A percentile compares a stretch with the other conserved stretches of the same genome.
These are phyloP conservation scores for Paramecium primaurelia DNA, from an alignment of 73 alveolate genomes.

Conservation along the genomic window DNA sequence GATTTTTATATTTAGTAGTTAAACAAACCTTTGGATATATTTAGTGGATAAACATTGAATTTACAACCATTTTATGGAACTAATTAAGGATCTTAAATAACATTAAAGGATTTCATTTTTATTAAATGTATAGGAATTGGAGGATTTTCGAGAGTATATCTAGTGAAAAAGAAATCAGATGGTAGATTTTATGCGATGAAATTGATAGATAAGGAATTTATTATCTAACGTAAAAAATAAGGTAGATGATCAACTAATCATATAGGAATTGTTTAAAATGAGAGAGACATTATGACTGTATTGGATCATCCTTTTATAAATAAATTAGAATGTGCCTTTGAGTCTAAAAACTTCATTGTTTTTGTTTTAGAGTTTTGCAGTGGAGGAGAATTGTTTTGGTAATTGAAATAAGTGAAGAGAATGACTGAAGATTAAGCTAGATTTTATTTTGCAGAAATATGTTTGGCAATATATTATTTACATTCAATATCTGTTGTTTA, in stretches of 20 bases:
- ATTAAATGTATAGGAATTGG: constrained; percentile 86
- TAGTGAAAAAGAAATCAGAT: constrained; percentile 77
- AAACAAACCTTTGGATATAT: not conserved
- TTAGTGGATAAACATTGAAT: not conserved
- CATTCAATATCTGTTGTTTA: constrained; percentile 57
- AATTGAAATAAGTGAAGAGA: constrained; percentile 72
- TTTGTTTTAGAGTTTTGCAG: constrained; percentile 81
- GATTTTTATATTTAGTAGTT: not conserved
- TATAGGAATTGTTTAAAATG: constrained; percentile 25
- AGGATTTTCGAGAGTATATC: constrained; percentile 77
- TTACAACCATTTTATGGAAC: constrained; percentile 11
- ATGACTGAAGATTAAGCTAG: constrained; percentile 70
- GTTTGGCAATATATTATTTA: constrained; percentile 71
- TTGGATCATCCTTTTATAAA: constrained; percentile 74
- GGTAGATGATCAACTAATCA: constrained; percentile 55
- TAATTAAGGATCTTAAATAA: not conserved
- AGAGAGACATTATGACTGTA: constrained; percentile 65
- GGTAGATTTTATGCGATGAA: constrained; percentile 85
- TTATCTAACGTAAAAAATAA: constrained; percentile 65
- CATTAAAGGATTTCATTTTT: constrained; percentile 43
- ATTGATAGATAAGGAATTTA: constrained; percentile 70
- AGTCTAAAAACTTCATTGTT: constrained; percentile 64
- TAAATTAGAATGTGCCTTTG: constrained; percentile 76
- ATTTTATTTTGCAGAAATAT: constrained; percentile 67
- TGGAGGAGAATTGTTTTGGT: constrained; percentile 90